Evolutionary conservation across 495 filamentous ascomycete genomes (phyloP).

Genomic region (Penicillium steckii): DNA sequence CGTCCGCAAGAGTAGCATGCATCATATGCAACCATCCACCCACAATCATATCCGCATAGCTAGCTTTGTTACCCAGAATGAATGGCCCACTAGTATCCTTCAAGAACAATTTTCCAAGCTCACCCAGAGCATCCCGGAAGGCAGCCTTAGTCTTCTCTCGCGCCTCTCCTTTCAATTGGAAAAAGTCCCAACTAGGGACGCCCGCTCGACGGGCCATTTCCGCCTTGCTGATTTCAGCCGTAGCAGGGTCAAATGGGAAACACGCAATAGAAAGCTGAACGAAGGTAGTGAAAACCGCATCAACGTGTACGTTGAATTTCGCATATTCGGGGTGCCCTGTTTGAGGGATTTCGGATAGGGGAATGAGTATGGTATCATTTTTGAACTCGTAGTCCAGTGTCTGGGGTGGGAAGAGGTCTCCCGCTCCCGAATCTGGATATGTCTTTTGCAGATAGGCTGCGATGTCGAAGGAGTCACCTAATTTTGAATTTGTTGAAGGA

Average conservation of each 20-base stretch:
- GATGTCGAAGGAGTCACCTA: slow-evolving; percentile 67
- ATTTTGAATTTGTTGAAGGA: slow-evolving; percentile 26
- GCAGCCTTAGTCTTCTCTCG: slow-evolving; percentile 33
- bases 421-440: slow-evolving; percentile 39
- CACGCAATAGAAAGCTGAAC: slow-evolving; percentile 27
- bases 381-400: slow-evolving; percentile 24
- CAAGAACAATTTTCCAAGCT: slow-evolving; percentile 42
- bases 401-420: slow-evolving; percentile 41
- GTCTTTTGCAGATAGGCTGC: slow-evolving; percentile 53
- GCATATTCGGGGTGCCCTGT: slow-evolving; percentile 26
- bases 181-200: slow-evolving; percentile 43
- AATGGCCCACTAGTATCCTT: slow-evolving; percentile 47
- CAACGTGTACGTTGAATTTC: slow-evolving; percentile 48
- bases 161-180: slow-evolving; percentile 41
- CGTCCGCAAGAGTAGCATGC: slow-evolving; percentile 25
- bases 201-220: slow-evolving; percentile 48
- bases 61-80: slow-evolving; percentile 41
- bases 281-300: slow-evolving; percentile 47
- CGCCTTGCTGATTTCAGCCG: slow-evolving; percentile 38
- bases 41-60: slow-evolving; percentile 63
- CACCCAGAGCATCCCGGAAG: slow-evolving; percentile 41
- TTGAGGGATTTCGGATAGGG: slow-evolving; percentile 26
- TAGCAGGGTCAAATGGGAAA: slow-evolving; percentile 46
- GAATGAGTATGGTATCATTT: slow-evolving; percentile 15
- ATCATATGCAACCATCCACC: slow-evolving; percentile 59